phyloP scores from a whole-genome alignment of 257 asterid species.

The Solanum paucissectum region DNA sequence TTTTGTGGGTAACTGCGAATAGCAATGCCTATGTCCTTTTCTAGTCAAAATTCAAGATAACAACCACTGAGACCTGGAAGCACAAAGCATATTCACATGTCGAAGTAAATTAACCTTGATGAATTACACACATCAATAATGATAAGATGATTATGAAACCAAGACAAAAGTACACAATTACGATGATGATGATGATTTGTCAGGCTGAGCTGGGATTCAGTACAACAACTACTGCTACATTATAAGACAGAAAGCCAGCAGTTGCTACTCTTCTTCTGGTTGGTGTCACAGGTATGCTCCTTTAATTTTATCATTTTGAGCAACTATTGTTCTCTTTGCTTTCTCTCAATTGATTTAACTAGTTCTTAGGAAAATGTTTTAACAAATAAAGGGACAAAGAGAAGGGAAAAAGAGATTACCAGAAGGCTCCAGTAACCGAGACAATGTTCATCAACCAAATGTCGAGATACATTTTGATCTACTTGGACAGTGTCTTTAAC shows the following conservation, averaged over 20 bases:
- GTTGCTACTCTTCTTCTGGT: neutral
- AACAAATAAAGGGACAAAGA: neutral
- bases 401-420: slow-evolving; percentile 23
- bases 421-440: slow-evolving; percentile 64
- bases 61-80: neutral
- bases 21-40: neutral
- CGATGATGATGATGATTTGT: neutral
- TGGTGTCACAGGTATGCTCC: neutral
- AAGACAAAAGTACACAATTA: neutral
- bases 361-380: neutral
- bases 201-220: neutral
- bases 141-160: neutral
- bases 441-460: slow-evolving; percentile 49
- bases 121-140: neutral
- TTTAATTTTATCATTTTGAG: neutral
- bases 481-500: slow-evolving; percentile 91
- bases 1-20: neutral
- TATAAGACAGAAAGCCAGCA: neutral
- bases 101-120: neutral
- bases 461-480: slow-evolving; percentile 85
- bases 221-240: neutral
- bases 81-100: neutral
- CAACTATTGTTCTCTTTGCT: neutral
- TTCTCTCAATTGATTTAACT: neutral
- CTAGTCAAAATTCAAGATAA: neutral